phyloP scores from a whole-genome alignment of 805 yeast genomes.

The Hanseniaspora thailandica region DNA sequence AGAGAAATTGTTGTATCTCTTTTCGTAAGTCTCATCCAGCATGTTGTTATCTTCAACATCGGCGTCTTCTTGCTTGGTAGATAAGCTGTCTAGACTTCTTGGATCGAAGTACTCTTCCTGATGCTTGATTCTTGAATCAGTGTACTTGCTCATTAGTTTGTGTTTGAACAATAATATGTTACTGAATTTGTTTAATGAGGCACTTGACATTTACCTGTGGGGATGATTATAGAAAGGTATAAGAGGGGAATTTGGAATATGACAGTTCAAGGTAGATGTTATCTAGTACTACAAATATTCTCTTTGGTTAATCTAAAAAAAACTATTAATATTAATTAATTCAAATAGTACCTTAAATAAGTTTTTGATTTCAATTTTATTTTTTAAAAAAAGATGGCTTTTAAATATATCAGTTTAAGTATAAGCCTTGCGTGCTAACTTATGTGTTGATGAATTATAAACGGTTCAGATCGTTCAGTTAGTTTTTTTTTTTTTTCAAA shows the following conservation, averaged over 20 bases:
- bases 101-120: neutral
- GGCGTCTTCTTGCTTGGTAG: neutral
- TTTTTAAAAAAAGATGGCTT: no score
- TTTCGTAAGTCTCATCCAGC: neutral
- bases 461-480: neutral
- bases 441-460: neutral
- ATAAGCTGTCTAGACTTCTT: neutral
- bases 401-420: no score
- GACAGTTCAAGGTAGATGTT: no score
- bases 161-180: slow-evolving; percentile 1
- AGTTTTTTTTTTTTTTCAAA: no score
- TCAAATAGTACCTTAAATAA: no score
- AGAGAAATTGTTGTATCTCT: neutral
- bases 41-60: slow-evolving; percentile 6
- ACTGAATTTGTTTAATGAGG: slow-evolving; percentile 4
- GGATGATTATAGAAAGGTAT: neutral
- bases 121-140: neutral
- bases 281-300: no score
- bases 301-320: no score
- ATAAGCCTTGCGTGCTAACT: no score
- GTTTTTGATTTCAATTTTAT: no score
- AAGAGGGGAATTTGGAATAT: no score
- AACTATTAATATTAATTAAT: no score
- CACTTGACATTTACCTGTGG: neutral
- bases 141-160: neutral